phyloP scores from a whole-genome alignment of 768 basidiomycete genomes.

The Pisolithus albus region DNA sequence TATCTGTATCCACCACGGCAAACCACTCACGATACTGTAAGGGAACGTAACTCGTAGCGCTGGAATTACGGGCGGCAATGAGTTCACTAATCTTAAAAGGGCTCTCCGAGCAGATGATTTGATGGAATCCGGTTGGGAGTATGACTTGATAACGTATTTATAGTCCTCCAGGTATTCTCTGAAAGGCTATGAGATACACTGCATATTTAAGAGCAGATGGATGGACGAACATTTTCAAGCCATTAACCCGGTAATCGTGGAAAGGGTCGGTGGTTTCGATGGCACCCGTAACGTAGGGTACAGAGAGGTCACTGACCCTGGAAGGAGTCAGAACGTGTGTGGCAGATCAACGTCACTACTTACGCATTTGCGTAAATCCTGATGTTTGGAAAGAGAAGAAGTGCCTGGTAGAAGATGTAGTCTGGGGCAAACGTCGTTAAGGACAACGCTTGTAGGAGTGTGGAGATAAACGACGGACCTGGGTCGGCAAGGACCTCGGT shows the following conservation, averaged over 20 bases:
- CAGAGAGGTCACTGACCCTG: constrained; percentile 70
- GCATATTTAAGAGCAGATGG: not conserved
- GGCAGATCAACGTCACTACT: constrained; percentile 15
- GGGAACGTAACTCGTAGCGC: constrained; percentile 56
- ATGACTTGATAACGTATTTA: constrained; percentile 48
- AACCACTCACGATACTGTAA: constrained; percentile 54
- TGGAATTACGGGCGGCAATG: constrained; percentile 49
- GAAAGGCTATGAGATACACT: constrained; percentile 3
- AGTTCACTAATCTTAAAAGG: constrained; percentile 40
- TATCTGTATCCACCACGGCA: not conserved
- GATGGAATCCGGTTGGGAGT: constrained; percentile 37
- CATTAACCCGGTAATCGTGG: constrained; percentile 44
- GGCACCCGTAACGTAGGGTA: constrained; percentile 75
- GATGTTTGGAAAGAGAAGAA: constrained; percentile 59
- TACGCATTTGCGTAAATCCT: constrained; percentile 79
- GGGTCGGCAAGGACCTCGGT: constrained; percentile 79
- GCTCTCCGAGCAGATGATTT: constrained; percentile 34
- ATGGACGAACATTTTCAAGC: constrained; percentile 51
- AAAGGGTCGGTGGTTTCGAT: constrained; percentile 69
- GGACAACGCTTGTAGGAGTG: not conserved
- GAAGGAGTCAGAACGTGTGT: not conserved
- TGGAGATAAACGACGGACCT: constrained; percentile 30
- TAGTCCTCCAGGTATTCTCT: constrained; percentile 57
- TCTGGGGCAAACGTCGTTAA: constrained; percentile 32
- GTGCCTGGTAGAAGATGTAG: constrained; percentile 67